Evolutionary conservation across 345 rosid genomes (phyloP), one percentile per base, ranked within the genome.

Genomic region (Theobroma cacao): DNA sequence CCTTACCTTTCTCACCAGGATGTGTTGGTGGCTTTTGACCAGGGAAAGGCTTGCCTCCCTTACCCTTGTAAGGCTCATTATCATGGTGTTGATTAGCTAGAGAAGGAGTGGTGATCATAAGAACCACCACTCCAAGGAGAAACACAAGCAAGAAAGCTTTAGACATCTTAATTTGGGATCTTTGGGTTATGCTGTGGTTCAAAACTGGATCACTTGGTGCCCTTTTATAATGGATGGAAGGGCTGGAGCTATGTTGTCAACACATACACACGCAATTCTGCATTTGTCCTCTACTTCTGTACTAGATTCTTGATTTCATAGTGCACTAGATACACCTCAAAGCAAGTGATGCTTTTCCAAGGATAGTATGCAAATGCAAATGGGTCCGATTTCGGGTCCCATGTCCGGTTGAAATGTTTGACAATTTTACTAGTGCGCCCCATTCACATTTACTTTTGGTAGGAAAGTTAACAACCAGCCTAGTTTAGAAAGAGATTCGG

Each of bases 71-170:
- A 40, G 70, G 70, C 48, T 41, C 67, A 33, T 62, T 71, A 10
- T 30, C 63, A 36, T 72, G 75, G 62, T 53, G 47, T 11, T 72
- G 30, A 15, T 53, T 1, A n/a, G 62, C 60, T 34, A 50, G n/a
- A 56, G 76, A 34, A 34, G 76, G 76, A 72, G 61, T 71, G 75
- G 58, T 50, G 60, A 20, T n/a, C n/a, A n/a, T 31, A 10, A 71
- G 48, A 52, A 71, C 41, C 75, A 71, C 75, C 61, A 71, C 75
- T 31, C 75, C 75, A 28, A 71, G 43, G 75, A 71, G 58, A 26
- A 71, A 50, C 60, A 71, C n/a, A 28, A 71, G 41, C 8, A 50
- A 71, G 75, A 9, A 50, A 18, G 75, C 75, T 71, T 71, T 71
- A 50, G 61, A 31, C 75, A 72, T 72, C 7, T 40, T 41, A n/a